Evolutionary conservation across 257 asterid species (phyloP).

Genomic region (Jacaranda copaia): DNA sequence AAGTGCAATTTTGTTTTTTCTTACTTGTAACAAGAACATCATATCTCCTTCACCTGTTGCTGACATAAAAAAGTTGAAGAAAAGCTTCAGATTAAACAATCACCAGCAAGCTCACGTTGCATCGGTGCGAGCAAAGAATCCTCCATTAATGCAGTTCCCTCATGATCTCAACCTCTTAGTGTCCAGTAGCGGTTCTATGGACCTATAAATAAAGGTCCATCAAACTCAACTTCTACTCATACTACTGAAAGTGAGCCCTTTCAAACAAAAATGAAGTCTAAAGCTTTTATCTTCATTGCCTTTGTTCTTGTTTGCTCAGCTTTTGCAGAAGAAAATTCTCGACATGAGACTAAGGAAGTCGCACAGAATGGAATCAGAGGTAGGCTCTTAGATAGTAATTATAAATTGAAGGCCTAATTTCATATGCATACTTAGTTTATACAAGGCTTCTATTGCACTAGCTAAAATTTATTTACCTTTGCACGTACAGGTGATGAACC

Average conservation of each 20-base stretch:
- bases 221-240: neutral
- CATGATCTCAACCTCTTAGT: slow-evolving; percentile 26
- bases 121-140: slow-evolving; percentile 33
- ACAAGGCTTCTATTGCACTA: too few relatives aligned
- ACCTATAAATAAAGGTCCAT: slow-evolving; percentile 39
- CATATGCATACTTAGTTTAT: too few relatives aligned
- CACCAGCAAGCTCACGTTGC: slow-evolving; percentile 31
- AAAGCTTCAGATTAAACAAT: slow-evolving; percentile 13
- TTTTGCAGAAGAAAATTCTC: slow-evolving; percentile 32
- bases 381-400: neutral
- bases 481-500: slow-evolving; percentile 31
- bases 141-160: slow-evolving; percentile 28
- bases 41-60: slow-evolving; percentile 24
- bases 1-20: slow-evolving; percentile 6
- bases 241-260: neutral
- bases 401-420: neutral
- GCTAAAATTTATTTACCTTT: neutral
- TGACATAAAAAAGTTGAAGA: slow-evolving; percentile 35
- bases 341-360: slow-evolving; percentile 8
- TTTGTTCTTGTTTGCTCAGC: slow-evolving; percentile 37
- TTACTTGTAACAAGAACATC: neutral
- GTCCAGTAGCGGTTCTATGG: slow-evolving; percentile 6
- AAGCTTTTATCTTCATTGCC: slow-evolving; percentile 37
- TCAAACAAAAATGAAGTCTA: slow-evolving; percentile 34
- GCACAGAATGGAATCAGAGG: slow-evolving; percentile 29